A percentile compares a stretch with the other conserved stretches of the same genome.
phyloP scores from a whole-genome alignment of 1,139 yeast species.

The Suhomyces panamericanus region DNA sequence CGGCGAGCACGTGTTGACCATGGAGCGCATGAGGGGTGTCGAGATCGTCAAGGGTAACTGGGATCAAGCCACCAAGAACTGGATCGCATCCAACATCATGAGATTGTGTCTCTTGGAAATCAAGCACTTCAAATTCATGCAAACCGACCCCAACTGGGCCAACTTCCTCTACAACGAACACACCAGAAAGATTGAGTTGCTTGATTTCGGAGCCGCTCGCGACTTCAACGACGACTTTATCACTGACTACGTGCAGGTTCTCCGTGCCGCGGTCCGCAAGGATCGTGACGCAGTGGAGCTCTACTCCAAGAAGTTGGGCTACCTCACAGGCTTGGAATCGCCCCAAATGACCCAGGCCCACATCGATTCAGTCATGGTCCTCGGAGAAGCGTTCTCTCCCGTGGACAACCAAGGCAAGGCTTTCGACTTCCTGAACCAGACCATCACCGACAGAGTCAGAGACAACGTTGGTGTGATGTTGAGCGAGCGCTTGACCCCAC shows the following conservation, averaged over 20 bases:
- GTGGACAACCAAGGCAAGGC: conserved; percentile 44
- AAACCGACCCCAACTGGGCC: conserved; percentile 99
- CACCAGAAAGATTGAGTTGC: conserved; percentile 69
- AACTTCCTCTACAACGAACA: conserved; percentile 79
- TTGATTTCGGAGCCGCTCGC: conserved; percentile 96
- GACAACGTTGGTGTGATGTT: conserved; percentile 85
- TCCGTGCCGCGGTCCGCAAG: conserved; percentile 73
- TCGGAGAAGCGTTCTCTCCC: conserved; percentile 89
- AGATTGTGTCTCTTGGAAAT: conserved; percentile 82
- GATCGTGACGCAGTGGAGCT: conserved; percentile 67
- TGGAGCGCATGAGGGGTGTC: conserved; percentile 83
- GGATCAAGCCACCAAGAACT: conserved; percentile 71
- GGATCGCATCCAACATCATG: conserved; percentile 87
- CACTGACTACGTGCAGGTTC: conserved; percentile 63
- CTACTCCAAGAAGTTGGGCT: conserved; percentile 76
- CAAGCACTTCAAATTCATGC: conserved; percentile 87
- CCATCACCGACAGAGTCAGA: conserved; percentile 90
- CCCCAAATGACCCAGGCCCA: conserved; percentile 89
- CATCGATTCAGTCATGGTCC: conserved; percentile 82
- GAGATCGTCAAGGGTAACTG: conserved; percentile 81
- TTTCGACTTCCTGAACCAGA: conserved; percentile 79
- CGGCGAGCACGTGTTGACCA: conserved; percentile 82
- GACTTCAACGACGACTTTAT: conserved; percentile 71
- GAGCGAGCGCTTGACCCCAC: conserved; percentile 89
- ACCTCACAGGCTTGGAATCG: conserved; percentile 87